Evolutionary conservation across 2,329 filamentous ascomycete genomes (phyloP), one percentile per base, ranked within the genome.

Genomic region (Cladosporium velox): DNA sequence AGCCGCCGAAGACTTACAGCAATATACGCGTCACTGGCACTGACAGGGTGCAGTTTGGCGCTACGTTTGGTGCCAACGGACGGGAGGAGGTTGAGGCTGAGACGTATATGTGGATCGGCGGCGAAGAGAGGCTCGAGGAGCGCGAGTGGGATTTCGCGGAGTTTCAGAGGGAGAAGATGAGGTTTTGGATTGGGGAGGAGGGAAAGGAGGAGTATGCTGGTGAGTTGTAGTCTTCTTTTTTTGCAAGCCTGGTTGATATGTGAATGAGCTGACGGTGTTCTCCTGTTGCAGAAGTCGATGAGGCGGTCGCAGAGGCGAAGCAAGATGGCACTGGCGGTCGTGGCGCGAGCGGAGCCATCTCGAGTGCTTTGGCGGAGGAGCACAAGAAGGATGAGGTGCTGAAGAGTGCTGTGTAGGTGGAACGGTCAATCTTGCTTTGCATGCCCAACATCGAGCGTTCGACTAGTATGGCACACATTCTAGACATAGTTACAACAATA

Each of bases 101-200:
- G 72, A 82, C 71, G 30, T 84, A 84, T 60, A 84, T 91, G 7
- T 86, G 85, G 75, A 76, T 82, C 68, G 77, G 82, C 18, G 71
- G 77, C 54, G 67, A 73, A 55, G 67, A 80, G 11, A 66, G 78
- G 0, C 79, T 98, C 21, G 92, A 96, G 77, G 82, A 86, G 35
- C 78, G 81, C 26, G 93, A 97, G 77, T 98, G 94, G 94, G 91
- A 96, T 76, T 95, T 93, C 79, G 88, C 89, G 58, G 87, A 91
- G 69, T 98, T 97, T 76, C 87, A 90, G 68, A 83, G 84, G 72
- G 89, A 95, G 68, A 96, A 93, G 81, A 81, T 90, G 84, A 74
- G 77, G 59, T 80, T 81, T 70, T 90, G 88, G 88, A 81, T 84
- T 67, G 84, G 81, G 14, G 71, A 69, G 35, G 80, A 82, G 67